These are phyloP conservation scores for Fomitopsis pinicola DNA, from an alignment of 1,284 basidiomycete genomes.

Conservation along the genomic window DNA sequence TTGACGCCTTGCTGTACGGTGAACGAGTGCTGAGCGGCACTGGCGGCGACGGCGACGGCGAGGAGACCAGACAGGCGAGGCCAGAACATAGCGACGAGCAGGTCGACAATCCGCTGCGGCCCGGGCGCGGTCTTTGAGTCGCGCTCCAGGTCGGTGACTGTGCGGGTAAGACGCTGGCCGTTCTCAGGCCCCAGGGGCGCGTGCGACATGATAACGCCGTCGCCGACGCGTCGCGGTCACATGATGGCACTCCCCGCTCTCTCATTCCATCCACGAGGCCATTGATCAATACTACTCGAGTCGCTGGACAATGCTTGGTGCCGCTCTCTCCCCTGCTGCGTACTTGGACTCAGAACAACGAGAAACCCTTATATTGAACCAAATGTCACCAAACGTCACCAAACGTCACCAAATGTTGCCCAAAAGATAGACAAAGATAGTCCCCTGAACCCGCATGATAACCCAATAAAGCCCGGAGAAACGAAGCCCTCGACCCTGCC, in stretches of 20 bases:
- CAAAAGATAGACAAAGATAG: background rate
- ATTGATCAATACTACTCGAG: too few species aligned
- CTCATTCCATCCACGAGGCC: too few species aligned
- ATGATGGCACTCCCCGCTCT: background rate
- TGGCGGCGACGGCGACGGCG: background rate
- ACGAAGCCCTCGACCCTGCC: background rate
- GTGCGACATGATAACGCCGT: background rate
- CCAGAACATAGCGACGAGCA: conserved; percentile 3
- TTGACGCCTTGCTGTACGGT: background rate
- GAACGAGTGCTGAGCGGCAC: conserved; percentile 4
- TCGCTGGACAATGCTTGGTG: too few species aligned
- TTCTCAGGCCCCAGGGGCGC: background rate
- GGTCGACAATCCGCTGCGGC: background rate
- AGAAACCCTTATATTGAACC: too few species aligned
- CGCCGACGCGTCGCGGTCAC: conserved; percentile 4
- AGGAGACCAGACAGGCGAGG: background rate
- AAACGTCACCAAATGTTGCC: too few species aligned
- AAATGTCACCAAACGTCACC: too few species aligned
- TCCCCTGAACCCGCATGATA: background rate
- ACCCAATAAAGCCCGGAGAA: background rate
- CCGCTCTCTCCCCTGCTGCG: too few species aligned
- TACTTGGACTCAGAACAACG: too few species aligned
- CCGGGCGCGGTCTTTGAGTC: background rate
- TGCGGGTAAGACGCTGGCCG: background rate
- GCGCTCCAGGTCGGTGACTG: background rate